Evolutionary conservation across 257 asterid species (phyloP).

Genomic region (Leptodermis oblonga): DNA sequence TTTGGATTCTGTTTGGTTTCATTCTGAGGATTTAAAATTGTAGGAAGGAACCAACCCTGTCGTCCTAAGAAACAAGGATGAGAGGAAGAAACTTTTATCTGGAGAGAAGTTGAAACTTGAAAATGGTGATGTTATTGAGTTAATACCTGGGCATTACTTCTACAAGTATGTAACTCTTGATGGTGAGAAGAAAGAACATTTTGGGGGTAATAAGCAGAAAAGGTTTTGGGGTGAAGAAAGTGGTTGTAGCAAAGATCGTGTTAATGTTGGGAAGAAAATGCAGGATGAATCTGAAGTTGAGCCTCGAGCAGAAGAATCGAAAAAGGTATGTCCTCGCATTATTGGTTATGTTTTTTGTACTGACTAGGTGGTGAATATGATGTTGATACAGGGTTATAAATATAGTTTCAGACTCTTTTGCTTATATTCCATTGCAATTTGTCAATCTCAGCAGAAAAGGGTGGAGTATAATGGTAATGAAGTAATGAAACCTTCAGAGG

Average conservation of each 20-base stretch:
- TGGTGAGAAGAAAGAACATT: slow-evolving; percentile 25
- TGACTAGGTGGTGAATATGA: background rate
- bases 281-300: slow-evolving; percentile 42
- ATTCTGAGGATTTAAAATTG: slow-evolving; percentile 25
- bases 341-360: background rate
- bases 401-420: background rate
- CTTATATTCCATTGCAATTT: slow-evolving; percentile 16
- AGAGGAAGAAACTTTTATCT: slow-evolving; percentile 65
- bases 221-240: slow-evolving; percentile 49
- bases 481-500: slow-evolving; percentile 36
- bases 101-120: slow-evolving; percentile 57
- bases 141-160: slow-evolving; percentile 83
- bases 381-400: background rate
- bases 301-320: slow-evolving; percentile 17
- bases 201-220: slow-evolving; percentile 34
- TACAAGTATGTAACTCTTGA: slow-evolving; percentile 56
- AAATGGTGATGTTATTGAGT: slow-evolving; percentile 68
- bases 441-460: slow-evolving; percentile 23
- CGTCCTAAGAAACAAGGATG: slow-evolving; percentile 54
- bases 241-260: slow-evolving; percentile 27
- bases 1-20: background rate
- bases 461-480: slow-evolving; percentile 22
- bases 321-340: slow-evolving; percentile 8
- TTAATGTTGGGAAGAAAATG: slow-evolving; percentile 42
- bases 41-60: slow-evolving; percentile 91